Evolutionary conservation across 1,284 basidiomycete species (phyloP).

Genomic region (Ustilago curta): DNA sequence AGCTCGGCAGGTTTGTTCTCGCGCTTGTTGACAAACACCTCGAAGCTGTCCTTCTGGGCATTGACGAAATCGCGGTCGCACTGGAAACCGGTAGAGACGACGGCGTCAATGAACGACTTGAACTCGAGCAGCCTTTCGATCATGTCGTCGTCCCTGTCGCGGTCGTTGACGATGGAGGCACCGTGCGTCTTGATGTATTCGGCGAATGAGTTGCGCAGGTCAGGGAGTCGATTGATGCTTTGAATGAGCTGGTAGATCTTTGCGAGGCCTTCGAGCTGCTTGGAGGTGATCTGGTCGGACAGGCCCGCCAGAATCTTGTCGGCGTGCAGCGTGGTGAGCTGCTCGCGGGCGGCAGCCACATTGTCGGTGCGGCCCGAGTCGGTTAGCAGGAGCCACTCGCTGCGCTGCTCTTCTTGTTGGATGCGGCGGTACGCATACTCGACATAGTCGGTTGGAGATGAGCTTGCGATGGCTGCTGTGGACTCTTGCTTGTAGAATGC

Average conservation of each 20-base stretch:
- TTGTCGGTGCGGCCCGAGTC: constrained; percentile 27
- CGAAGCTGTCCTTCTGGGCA: constrained; percentile 78
- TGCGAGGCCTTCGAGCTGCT: constrained; percentile 30
- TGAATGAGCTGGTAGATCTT: constrained; percentile 45
- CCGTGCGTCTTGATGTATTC: constrained; percentile 52
- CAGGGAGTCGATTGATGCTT: constrained; percentile 40
- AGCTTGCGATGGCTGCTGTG: constrained; percentile 10
- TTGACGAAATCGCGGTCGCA: constrained; percentile 67
- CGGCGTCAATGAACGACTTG: constrained; percentile 52
- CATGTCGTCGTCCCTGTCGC: constrained; percentile 59
- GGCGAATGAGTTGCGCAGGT: constrained; percentile 48
- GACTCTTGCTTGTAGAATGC: constrained; percentile 52
- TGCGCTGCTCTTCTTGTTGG: constrained; percentile 43
- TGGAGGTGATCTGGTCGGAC: constrained; percentile 46
- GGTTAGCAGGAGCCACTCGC: constrained; percentile 46
- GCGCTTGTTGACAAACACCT: constrained; percentile 82
- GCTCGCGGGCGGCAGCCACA: constrained; percentile 29
- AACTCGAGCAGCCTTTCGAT: constrained; percentile 61
- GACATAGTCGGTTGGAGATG: constrained; percentile 43
- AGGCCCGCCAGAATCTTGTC: constrained; percentile 42
- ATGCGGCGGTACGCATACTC: constrained; percentile 46
- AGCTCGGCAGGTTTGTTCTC: constrained; percentile 91
- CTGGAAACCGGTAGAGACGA: constrained; percentile 47
- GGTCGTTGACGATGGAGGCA: constrained; percentile 56
- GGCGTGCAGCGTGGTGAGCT: constrained; percentile 50